Percentiles rank a stretch among this genome's conserved stretches.
These are phyloP conservation scores for Lentinus brumalis DNA, from an alignment of 768 basidiomycete species.

Conservation along the genomic window DNA sequence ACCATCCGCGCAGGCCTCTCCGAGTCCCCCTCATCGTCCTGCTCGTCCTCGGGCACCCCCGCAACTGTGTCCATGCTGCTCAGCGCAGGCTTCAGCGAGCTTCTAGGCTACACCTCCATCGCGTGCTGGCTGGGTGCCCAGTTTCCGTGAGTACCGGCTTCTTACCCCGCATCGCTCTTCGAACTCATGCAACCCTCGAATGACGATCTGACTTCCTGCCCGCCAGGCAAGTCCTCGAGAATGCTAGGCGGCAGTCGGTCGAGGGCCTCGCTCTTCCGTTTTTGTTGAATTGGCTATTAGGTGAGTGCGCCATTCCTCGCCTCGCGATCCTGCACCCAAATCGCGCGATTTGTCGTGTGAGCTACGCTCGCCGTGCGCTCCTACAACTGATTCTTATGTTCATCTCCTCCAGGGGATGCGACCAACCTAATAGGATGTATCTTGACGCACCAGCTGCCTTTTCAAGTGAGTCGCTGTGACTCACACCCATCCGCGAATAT, in stretches of 20 bases:
- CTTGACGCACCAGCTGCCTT: conserved; percentile 90
- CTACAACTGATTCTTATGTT: background rate
- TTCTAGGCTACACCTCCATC: conserved; percentile 73
- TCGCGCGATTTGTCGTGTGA: conserved; percentile 23
- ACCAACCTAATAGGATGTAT: conserved; percentile 92
- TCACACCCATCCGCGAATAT: conserved; percentile 1
- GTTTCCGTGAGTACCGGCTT: conserved; percentile 67
- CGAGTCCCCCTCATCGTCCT: background rate
- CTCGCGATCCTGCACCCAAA: conserved; percentile 11
- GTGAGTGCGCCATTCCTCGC: conserved; percentile 43
- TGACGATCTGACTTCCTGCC: conserved; percentile 5
- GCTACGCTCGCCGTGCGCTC: background rate
- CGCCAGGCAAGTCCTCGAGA: conserved; percentile 81
- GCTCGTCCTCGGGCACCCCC: conserved; percentile 14
- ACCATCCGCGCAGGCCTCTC: too few species aligned
- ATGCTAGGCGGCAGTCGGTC: conserved; percentile 71
- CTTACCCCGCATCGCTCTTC: conserved; percentile 8
- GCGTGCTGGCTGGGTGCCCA: conserved; percentile 85
- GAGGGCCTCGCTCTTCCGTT: conserved; percentile 94
- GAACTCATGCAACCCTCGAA: background rate
- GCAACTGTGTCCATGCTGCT: conserved; percentile 26
- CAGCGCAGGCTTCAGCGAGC: conserved; percentile 50
- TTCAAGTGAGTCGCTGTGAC: conserved; percentile 64
- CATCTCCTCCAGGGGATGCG: conserved; percentile 68
- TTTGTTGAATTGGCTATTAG: conserved; percentile 89